Percentiles rank a stretch among this genome's conserved stretches.
Evolutionary conservation across 345 rosid species (phyloP).

Genomic region (Corymbia maculata): DNA sequence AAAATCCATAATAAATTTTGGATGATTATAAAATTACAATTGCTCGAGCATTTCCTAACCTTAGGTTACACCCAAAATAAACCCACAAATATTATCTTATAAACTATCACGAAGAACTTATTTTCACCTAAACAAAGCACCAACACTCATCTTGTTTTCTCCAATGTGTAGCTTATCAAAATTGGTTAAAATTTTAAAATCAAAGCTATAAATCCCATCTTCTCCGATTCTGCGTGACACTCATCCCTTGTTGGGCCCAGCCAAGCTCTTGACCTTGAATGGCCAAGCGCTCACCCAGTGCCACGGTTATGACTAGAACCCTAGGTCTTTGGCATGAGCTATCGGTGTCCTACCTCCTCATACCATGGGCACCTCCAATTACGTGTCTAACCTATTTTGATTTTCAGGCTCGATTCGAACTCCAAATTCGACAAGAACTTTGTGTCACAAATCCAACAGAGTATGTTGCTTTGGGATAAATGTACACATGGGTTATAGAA

Average conservation of each 20-base stretch:
- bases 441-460: background rate
- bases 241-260: background rate
- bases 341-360: background rate
- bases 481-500: fast-evolving
- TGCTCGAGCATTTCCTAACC: background rate
- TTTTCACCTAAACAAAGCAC: background rate
- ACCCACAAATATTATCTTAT: background rate
- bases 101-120: background rate
- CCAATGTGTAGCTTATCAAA: background rate
- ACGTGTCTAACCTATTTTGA: background rate
- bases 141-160: background rate
- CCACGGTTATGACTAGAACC: background rate
- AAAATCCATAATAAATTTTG: background rate
- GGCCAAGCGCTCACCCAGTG: background rate
- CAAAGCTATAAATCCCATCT: background rate
- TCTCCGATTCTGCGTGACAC: background rate
- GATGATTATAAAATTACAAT: background rate
- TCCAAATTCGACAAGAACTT: background rate
- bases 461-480: background rate
- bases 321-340: background rate
- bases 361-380: background rate
- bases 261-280: background rate
- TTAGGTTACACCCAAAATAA: background rate
- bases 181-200: background rate
- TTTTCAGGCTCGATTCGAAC: background rate